Percentiles rank a stretch among this genome's conserved stretches.
phyloP scores from a whole-genome alignment of 2,329 filamentous ascomycete genomes.

The Mycosphaerella sp. region DNA sequence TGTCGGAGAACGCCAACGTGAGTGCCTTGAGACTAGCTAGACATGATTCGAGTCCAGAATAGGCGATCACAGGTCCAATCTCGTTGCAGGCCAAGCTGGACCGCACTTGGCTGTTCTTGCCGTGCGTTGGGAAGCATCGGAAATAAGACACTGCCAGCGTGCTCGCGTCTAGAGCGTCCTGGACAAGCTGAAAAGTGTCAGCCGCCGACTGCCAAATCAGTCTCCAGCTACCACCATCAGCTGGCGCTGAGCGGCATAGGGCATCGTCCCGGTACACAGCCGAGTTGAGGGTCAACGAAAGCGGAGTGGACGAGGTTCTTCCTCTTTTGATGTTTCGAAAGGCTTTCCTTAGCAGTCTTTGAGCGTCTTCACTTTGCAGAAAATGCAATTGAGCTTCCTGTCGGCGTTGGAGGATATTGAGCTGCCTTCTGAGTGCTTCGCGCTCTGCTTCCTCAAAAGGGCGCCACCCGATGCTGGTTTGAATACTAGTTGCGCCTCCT shows the following conservation, averaged over 20 bases:
- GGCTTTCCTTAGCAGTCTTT: conserved; percentile 1
- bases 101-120: neutral
- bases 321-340: conserved; percentile 3
- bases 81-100: conserved; percentile 3
- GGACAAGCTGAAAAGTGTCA: conserved; percentile 5
- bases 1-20: conserved; percentile 1
- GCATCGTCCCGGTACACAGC: neutral
- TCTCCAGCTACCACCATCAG: conserved; percentile 48
- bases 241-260: conserved; percentile 23
- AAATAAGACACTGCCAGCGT: neutral
- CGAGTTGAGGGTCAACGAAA: neutral
- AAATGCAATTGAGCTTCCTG: conserved; percentile 4
- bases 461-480: neutral
- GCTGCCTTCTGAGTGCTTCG: neutral
- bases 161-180: conserved; percentile 2
- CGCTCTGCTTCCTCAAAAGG: neutral
- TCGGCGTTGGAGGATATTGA: conserved; percentile 1
- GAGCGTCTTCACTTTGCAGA: conserved; percentile 2
- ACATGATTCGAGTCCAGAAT: conserved; percentile 1
- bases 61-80: neutral
- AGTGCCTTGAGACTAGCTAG: conserved; percentile 3
- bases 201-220: conserved; percentile 6
- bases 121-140: conserved; percentile 1
- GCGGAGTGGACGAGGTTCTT: neutral
- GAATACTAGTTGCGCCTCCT: neutral